Percentiles rank a stretch among this genome's conserved stretches.
Conservation (phyloP, 345 rosid genomes). For the Heritiera fomes region DNA sequence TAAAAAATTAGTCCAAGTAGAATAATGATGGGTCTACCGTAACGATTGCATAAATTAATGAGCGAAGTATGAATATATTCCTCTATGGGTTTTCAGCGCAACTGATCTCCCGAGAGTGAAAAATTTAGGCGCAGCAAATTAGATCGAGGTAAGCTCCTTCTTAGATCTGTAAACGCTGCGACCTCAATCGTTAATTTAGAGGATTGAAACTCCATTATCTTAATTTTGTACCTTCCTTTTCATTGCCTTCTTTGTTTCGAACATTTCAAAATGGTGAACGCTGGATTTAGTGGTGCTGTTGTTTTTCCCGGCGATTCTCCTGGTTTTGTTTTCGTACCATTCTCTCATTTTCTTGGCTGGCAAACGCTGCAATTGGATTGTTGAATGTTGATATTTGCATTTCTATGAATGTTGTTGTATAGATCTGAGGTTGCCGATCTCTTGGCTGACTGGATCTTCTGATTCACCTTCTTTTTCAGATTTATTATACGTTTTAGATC, state of each 20-base stretch:
- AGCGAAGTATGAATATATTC: neutral
- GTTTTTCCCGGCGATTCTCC: neutral
- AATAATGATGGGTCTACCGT: neutral
- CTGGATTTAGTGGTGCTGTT: neutral
- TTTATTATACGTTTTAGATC: neutral
- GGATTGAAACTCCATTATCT: neutral
- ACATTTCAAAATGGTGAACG: neutral
- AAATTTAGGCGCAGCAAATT: neutral
- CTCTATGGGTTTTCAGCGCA: neutral
- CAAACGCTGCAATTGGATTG: slow-evolving; percentile 1
- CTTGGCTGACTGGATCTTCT: slow-evolving; percentile 1
- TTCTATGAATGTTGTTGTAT: neutral
- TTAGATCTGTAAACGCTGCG: neutral
- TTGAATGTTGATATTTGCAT: neutral
- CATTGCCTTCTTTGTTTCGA: neutral
- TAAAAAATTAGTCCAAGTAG: neutral
- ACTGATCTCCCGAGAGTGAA: neutral
- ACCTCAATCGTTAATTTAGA: neutral
- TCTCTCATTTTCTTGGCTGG: neutral
- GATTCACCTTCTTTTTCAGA: neutral
- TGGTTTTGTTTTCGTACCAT: neutral
- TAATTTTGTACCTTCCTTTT: neutral
- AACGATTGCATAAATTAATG: neutral
- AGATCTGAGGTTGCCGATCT: slow-evolving; percentile 10
- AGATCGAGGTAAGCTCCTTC: slow-evolving; percentile 10